These are phyloP conservation scores for Lithohypha guttulata DNA, from an alignment of 2,329 filamentous ascomycete species.

Conservation along the genomic window DNA sequence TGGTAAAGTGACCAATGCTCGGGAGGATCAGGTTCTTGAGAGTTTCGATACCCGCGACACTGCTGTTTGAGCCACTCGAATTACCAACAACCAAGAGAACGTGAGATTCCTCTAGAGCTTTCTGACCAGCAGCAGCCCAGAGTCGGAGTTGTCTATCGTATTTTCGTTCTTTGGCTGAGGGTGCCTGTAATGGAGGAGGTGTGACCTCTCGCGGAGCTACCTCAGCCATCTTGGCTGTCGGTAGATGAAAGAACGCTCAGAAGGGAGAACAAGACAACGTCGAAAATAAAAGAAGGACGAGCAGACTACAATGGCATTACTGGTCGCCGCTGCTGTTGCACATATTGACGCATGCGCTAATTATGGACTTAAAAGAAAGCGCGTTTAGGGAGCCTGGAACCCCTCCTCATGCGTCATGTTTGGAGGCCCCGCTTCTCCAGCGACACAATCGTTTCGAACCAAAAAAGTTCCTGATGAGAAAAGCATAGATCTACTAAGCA, in stretches of 20 bases:
- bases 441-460: no score
- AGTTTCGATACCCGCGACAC: conserved; percentile 73
- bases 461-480: no score
- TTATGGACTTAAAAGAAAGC: no score
- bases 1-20: conserved; percentile 82
- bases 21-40: conserved; percentile 96
- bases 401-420: no score
- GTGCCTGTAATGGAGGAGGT: conserved; percentile 40
- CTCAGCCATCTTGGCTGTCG: conserved; percentile 13
- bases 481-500: no score
- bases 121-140: conserved; percentile 87
- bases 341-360: no score
- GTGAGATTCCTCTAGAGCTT: conserved; percentile 79
- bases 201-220: conserved; percentile 23
- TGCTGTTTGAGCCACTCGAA: conserved; percentile 19
- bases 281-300: background rate
- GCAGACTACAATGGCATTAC: no score
- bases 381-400: no score
- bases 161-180: conserved; percentile 57
- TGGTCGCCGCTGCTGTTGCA: no score
- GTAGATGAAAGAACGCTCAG: background rate
- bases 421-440: no score
- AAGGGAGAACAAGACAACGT: background rate
- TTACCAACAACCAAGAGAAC: conserved; percentile 74
- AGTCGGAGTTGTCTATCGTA: conserved; percentile 93